phyloP scores from a whole-genome alignment of 2,329 filamentous ascomycete genomes.

The Pseudocercospora cruenta region DNA sequence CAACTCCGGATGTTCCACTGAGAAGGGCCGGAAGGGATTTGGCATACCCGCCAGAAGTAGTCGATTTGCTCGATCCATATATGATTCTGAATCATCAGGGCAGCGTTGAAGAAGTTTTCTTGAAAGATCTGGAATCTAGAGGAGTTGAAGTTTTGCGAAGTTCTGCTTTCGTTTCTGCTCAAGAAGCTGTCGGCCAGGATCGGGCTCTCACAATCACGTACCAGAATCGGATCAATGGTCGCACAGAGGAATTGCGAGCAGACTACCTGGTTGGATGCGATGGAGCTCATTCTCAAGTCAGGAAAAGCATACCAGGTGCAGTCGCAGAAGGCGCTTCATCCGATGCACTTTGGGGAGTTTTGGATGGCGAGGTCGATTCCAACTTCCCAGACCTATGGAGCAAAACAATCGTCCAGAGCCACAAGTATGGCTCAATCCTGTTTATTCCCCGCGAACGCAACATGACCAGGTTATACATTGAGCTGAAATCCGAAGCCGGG shows the following conservation, averaged over 20 bases:
- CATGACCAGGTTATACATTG: conserved; percentile 66
- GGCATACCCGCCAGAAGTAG: conserved; percentile 62
- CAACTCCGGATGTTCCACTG: conserved; percentile 47
- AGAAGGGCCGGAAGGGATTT: conserved; percentile 66
- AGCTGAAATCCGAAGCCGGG: conserved; percentile 44
- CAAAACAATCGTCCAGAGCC: conserved; percentile 70
- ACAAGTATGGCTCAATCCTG: conserved; percentile 70
- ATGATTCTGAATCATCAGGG: conserved; percentile 68
- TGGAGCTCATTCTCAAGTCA: conserved; percentile 71
- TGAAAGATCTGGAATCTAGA: conserved; percentile 68
- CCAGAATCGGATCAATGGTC: conserved; percentile 43
- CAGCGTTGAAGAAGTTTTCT: conserved; percentile 72
- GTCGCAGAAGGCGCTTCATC: conserved; percentile 52
- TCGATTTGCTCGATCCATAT: conserved; percentile 58
- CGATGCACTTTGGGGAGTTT: conserved; percentile 70
- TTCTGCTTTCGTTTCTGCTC: conserved; percentile 62
- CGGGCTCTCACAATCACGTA: conserved; percentile 49
- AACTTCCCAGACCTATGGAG: conserved; percentile 77
- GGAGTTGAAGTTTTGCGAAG: conserved; percentile 67
- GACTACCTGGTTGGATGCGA: conserved; percentile 73
- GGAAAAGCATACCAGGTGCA: conserved; percentile 62
- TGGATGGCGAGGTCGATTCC: conserved; percentile 71
- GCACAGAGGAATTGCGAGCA: conserved; percentile 53
- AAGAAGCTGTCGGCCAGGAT: conserved; percentile 41
- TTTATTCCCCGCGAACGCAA: conserved; percentile 74